Percentiles rank a stretch among this genome's conserved stretches.
Evolutionary conservation across 805 yeast genomes (phyloP).

Genomic region (Kodamaea kakaduensis): DNA sequence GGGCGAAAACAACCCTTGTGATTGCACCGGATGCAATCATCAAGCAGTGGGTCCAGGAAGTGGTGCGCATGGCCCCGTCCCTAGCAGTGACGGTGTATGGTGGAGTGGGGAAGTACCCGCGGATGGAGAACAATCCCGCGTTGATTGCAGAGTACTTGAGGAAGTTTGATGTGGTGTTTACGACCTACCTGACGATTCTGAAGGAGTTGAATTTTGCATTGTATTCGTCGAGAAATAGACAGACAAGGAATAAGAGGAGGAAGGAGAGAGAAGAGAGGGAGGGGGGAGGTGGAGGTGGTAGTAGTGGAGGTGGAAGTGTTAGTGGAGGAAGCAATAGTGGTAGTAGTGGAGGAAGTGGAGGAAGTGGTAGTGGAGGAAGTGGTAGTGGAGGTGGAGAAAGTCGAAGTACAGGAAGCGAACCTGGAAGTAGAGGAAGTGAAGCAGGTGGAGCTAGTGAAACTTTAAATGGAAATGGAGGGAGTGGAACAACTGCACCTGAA

Average conservation of each 20-base stretch:
- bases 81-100: slow-evolving; percentile 60
- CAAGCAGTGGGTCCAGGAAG: slow-evolving; percentile 83
- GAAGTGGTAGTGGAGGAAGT: neutral
- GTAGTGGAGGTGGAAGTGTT: slow-evolving; percentile 18
- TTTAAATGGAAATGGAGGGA: neutral
- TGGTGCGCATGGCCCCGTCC: slow-evolving; percentile 52
- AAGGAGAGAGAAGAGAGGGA: neutral
- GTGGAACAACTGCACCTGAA: neutral
- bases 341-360: neutral
- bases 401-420: neutral
- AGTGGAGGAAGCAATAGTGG: slow-evolving; percentile 12
- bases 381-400: neutral
- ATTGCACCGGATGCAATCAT: slow-evolving; percentile 83
- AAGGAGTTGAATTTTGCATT: slow-evolving; percentile 76
- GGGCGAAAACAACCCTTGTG: slow-evolving; percentile 69
- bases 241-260: slow-evolving; percentile 36
- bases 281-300: neutral
- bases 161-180: slow-evolving; percentile 71
- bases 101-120: slow-evolving; percentile 42
- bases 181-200: slow-evolving; percentile 70
- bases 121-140: slow-evolving; percentile 28
- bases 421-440: neutral
- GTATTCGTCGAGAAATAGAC: slow-evolving; percentile 56
- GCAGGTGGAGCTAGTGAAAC: slow-evolving; percentile 6
- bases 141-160: slow-evolving; percentile 52